Evolutionary conservation across 176 grass and related monocot genomes (phyloP).

Genomic region (Ensete glaucum): DNA sequence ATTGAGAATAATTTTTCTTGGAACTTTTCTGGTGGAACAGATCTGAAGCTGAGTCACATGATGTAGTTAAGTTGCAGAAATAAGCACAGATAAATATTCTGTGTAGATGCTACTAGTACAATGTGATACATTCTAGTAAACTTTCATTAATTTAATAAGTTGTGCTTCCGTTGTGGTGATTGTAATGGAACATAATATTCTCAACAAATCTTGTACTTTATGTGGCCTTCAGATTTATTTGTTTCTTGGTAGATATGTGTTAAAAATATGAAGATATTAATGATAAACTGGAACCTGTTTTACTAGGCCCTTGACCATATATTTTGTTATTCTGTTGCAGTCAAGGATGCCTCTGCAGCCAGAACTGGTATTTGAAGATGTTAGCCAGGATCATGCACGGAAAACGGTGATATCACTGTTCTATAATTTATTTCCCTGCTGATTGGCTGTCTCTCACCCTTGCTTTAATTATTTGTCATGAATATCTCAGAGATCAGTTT

Average conservation of each 20-base stretch:
- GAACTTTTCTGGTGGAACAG: background rate
- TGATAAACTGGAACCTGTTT: no score
- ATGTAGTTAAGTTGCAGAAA: background rate
- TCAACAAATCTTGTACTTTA: background rate
- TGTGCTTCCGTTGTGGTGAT: background rate
- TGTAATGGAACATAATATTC: background rate
- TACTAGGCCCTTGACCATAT: background rate
- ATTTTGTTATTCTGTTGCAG: conserved; percentile 25
- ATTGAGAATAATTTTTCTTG: background rate
- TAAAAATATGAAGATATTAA: no score
- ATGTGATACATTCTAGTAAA: background rate
- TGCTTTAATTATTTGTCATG: background rate
- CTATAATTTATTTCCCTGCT: background rate
- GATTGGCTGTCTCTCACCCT: conserved; percentile 8
- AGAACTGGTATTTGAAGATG: conserved; percentile 93
- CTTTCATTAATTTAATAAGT: background rate
- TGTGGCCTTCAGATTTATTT: no score
- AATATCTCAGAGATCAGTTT: background rate
- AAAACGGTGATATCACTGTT: conserved; percentile 54
- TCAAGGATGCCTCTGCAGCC: conserved; percentile 68
- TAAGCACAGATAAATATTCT: background rate
- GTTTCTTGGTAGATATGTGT: no score
- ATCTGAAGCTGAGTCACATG: background rate
- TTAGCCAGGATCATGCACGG: conserved; percentile 94
- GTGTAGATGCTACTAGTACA: background rate